Conservation (phyloP, 257 asterid species). For the Cordia subcordata region DNA sequence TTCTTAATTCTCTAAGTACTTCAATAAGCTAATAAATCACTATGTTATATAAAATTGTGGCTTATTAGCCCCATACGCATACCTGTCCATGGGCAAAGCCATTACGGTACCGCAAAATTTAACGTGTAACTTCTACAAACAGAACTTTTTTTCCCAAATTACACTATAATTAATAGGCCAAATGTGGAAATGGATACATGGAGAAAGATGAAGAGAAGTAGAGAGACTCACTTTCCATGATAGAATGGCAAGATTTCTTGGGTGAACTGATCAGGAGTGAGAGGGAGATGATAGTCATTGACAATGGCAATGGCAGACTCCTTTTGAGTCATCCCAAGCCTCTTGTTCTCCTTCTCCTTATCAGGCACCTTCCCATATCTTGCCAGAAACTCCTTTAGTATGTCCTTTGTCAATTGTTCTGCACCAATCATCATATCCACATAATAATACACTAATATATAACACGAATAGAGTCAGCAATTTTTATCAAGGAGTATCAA, state of each 20-base stretch:
- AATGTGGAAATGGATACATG: too few species aligned
- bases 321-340: conserved; percentile 54
- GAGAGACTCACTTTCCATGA: conserved; percentile 57
- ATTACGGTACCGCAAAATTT: too few species aligned
- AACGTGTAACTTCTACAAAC: too few species aligned
- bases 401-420: conserved; percentile 70
- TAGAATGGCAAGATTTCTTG: conserved; percentile 62
- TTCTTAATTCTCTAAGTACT: too few species aligned
- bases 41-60: too few species aligned
- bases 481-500: neutral
- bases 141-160: too few species aligned
- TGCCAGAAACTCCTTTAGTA: conserved; percentile 56
- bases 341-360: conserved; percentile 64
- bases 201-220: too few species aligned
- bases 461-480: too few species aligned
- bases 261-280: conserved; percentile 58
- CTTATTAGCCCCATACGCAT: too few species aligned
- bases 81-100: too few species aligned
- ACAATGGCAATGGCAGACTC: conserved; percentile 46
- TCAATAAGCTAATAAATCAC: too few species aligned
- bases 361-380: conserved; percentile 67
- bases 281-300: conserved; percentile 67
- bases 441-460: neutral
- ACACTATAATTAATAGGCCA: too few species aligned
- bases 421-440: conserved; percentile 16